These are phyloP conservation scores for Dalbergia oliveri DNA, from an alignment of 306 rosid genomes.

Conservation along the genomic window DNA sequence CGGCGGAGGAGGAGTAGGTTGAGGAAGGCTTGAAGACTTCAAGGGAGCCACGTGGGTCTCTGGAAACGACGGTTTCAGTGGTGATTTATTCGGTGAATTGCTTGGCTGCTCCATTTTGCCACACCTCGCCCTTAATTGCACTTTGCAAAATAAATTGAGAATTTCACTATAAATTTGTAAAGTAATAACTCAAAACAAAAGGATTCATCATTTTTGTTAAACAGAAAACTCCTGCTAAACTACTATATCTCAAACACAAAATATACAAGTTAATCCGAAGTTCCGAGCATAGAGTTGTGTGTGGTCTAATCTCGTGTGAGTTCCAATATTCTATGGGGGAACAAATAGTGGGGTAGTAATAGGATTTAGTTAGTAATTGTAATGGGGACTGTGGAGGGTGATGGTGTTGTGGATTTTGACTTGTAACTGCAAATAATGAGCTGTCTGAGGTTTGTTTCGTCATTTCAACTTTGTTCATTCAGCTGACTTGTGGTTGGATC, in stretches of 20 bases:
- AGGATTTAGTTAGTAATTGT: conserved; percentile 27
- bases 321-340: background rate
- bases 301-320: background rate
- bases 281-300: background rate
- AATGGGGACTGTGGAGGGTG: conserved; percentile 49
- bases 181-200: background rate
- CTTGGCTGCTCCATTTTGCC: conserved; percentile 58
- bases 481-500: conserved; percentile 3
- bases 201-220: background rate
- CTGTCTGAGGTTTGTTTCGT: conserved; percentile 41
- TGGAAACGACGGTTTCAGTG: conserved; percentile 56
- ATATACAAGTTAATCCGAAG: background rate
- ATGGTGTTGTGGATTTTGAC: conserved; percentile 27
- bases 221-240: background rate
- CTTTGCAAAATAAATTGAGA: background rate
- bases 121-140: conserved; percentile 38
- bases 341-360: background rate
- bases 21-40: conserved; percentile 88
- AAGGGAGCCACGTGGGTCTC: conserved; percentile 88
- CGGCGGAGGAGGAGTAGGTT: conserved; percentile 37
- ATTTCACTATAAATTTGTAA: background rate
- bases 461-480: conserved; percentile 22
- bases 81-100: conserved; percentile 49
- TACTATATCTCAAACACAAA: background rate
- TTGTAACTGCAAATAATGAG: background rate